Base-by-base conservation (phyloP, 139 green algal genomes). In the Zygnema cylindricum region DNA sequence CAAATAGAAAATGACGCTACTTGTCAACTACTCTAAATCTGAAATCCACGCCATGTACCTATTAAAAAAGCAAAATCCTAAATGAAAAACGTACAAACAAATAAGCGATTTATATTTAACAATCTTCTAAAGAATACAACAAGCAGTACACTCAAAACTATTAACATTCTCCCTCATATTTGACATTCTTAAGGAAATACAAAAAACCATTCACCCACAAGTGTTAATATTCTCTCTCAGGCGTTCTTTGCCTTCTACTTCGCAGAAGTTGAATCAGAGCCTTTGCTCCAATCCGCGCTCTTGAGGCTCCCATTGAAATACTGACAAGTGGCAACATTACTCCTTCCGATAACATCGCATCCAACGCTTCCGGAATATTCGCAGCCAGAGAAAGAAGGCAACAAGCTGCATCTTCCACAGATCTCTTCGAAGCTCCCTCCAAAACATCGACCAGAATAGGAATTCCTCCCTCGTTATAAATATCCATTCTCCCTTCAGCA, bases 371-470 rank as follows among this genome's bases (percentile, higher is more conserved):
- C n/a, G 76, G 40, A 57, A 38, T 75, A 78, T 90, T 35, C 30
- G 35, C 41, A 36, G 81, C 81, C 40, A 90, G 78, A 69, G 57
- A 41, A 32, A 86, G 33, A 49, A 90, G 43, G 35, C 77, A 55
- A 30, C 38, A 57, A 25, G 86, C 86, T 35, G 86, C 86, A 81
- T 90, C 54, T 41, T 90, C 86, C 81, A 82, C 83, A 81, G 38
- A 22, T 36, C 81, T 49, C 36, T 32, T 38, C 35, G 86, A 90
- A 69, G 77, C 86, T 1, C 11, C 21, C 69, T 90, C 82, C 38
- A 90, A 43, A 25, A 88, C 81, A 21, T 84, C 81, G 40, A 86
- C 82, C 11, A 90, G 33, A 35, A 43, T 81, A 1, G 38, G 16
- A 11, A 90, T 77, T 7, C 79, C 86, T 40, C 43, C 41, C 54